Evolutionary conservation across 257 asterid genomes (phyloP), one percentile per base, ranked within the genome.

Genomic region (Fraxinus excelsior): DNA sequence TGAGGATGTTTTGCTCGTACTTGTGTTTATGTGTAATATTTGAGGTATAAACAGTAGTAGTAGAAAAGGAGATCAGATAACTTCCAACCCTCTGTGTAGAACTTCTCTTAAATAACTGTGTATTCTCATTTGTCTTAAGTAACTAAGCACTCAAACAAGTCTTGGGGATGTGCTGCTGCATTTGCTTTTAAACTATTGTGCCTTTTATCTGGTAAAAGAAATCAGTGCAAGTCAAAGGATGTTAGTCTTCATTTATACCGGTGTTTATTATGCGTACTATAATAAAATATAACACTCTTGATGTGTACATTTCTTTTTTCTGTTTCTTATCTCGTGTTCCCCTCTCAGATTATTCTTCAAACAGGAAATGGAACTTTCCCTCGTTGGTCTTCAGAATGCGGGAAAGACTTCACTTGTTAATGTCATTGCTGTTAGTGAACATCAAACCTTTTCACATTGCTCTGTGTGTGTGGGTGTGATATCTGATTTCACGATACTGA

Each of bases 361-460:
- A 86, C 98, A 94, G 84, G 98, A 94, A 84, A 94, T 94, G 98
- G 98, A 94, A 79, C 93, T 94, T 70, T 92, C 98, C 7, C 94
- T 94, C 25, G 86, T 94, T 10, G 98, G 98, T 46, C 97, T 94
- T 82, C 97, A 90, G 78, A 90, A 94, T 81, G 98, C 93, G 0
- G 97, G 98, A 79, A 94, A 94, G 89, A 92, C 98, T 38, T 94
- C 98, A 62, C 98, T 92, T 46, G 97, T 94, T 70, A 92, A 94
- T 64, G 91, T 87, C 69, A 84, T 94, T 86, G 96, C 98, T 82
- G 98, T 94, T 82, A 89, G 98, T 80, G 29, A 29, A 13, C 37
- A 28, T 62, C 29, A 67, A 67, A 37, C 75, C n/a, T 28, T 40
- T 60, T 38, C 69, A 37, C 62, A 7, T 77, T 51, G 70, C 23